These are phyloP conservation scores for Fusarium sp. DNA, from an alignment of 2,329 filamentous ascomycete genomes.

Conservation along the genomic window DNA sequence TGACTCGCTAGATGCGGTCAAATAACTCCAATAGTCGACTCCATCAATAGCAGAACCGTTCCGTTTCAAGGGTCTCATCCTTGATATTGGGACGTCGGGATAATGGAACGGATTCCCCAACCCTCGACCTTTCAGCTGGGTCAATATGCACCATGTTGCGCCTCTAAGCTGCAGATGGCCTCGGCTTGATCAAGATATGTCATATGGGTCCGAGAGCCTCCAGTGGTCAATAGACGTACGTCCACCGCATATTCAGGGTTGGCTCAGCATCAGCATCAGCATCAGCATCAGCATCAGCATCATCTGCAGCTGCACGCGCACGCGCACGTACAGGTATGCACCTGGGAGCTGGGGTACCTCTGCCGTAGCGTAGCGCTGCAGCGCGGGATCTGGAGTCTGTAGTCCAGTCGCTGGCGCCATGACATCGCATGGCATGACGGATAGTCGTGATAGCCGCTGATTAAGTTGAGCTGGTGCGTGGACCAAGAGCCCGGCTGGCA, in stretches of 20 bases:
- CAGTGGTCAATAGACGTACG: constrained; percentile 18
- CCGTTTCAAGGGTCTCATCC: constrained; percentile 22
- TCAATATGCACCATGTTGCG: constrained; percentile 33
- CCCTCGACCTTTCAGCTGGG: constrained; percentile 36
- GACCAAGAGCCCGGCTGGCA: constrained; percentile 19
- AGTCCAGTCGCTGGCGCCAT: neutral
- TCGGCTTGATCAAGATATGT: constrained; percentile 29
- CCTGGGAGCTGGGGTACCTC: constrained; percentile 14
- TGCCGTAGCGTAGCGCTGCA: constrained; percentile 23
- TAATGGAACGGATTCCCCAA: constrained; percentile 14
- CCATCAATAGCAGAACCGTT: neutral
- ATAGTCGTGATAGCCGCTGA: constrained; percentile 3
- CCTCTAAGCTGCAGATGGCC: constrained; percentile 34
- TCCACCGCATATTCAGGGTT: constrained; percentile 25
- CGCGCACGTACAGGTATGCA: neutral
- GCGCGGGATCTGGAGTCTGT: constrained; percentile 25
- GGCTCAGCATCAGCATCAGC: neutral
- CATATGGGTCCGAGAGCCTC: constrained; percentile 31
- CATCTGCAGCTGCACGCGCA: constrained; percentile 14
- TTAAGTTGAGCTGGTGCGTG: neutral
- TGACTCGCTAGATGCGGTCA: constrained; percentile 23
- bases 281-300: constrained; percentile 8
- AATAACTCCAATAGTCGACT: neutral
- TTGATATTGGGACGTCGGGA: constrained; percentile 5
- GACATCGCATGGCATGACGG: neutral